Conservation (phyloP, 2,329 filamentous ascomycete genomes). For the Tolypocladium guangdongense region DNA sequence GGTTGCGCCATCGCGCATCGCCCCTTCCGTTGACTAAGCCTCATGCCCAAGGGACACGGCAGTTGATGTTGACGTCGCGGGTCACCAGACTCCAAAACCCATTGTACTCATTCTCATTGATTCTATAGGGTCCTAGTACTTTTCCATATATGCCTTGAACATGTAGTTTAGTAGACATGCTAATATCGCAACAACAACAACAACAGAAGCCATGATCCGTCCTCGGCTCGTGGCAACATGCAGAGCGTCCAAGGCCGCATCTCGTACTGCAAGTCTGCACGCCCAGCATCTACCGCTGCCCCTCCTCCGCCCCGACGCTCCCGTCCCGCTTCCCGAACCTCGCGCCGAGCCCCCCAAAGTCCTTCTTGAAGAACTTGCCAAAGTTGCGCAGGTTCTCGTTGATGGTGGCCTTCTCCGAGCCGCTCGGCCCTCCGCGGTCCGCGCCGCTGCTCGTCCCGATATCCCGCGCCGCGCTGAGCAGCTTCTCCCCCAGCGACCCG, state of each 20-base stretch:
- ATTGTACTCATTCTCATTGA: background rate
- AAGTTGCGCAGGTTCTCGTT: conserved; percentile 94
- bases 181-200: background rate
- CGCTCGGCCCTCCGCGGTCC: conserved; percentile 17
- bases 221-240: background rate
- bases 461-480: conserved; percentile 80
- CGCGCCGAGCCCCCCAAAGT: conserved; percentile 66
- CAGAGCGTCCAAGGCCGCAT: background rate
- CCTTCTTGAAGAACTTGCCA: conserved; percentile 89
- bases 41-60: background rate
- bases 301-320: conserved; percentile 18
- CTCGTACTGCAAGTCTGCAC: background rate
- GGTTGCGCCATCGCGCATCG: background rate
- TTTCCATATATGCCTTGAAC: background rate
- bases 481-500: conserved; percentile 69
- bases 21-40: background rate
- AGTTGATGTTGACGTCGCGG: background rate
- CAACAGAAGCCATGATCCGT: no score
- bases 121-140: background rate
- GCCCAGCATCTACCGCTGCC: conserved; percentile 8
- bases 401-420: conserved; percentile 54
- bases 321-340: conserved; percentile 57
- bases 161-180: background rate
- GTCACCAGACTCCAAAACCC: background rate
- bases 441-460: conserved; percentile 49